Percentiles rank a stretch among this genome's conserved stretches.
Conservation (phyloP, 805 yeast genomes). For the Ogataea philodendri region DNA sequence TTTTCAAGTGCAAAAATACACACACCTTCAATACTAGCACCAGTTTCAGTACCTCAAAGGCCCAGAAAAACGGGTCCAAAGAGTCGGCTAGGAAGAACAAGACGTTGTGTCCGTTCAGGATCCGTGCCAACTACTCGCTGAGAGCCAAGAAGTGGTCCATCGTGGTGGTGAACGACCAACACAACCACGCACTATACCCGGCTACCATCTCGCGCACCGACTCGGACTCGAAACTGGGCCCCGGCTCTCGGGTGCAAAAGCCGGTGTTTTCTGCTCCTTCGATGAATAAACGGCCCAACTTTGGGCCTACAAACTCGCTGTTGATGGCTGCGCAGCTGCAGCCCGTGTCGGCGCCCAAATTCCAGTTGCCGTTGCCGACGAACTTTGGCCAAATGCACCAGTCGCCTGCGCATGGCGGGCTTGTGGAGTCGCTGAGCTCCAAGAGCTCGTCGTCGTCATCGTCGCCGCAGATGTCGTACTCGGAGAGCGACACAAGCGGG, state of each 20-base stretch:
- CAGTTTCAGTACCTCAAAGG: conserved; percentile 14
- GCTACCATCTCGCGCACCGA: conserved; percentile 7
- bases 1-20: conserved; percentile 56
- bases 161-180: conserved; percentile 57
- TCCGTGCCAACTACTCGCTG: conserved; percentile 59
- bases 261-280: conserved; percentile 9
- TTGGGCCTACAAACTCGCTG: conserved; percentile 26
- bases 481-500: conserved; percentile 12
- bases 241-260: conserved; percentile 8
- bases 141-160: conserved; percentile 56
- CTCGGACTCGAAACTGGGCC: conserved; percentile 10
- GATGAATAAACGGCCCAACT: conserved; percentile 15
- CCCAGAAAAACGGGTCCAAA: conserved; percentile 14
- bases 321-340: conserved; percentile 24
- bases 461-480: conserved; percentile 17
- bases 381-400: conserved; percentile 20
- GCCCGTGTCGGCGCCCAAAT: conserved; percentile 19
- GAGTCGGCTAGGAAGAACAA: conserved; percentile 29
- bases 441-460: conserved; percentile 24
- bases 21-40: conserved; percentile 19
- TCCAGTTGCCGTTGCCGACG: conserved; percentile 25
- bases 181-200: conserved; percentile 49
- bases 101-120: conserved; percentile 55
- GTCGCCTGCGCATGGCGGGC: conserved; percentile 12
- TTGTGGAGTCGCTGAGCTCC: conserved; percentile 21